phyloP scores from a whole-genome alignment of 768 basidiomycete genomes.

The Tephrocybe sp. region DNA sequence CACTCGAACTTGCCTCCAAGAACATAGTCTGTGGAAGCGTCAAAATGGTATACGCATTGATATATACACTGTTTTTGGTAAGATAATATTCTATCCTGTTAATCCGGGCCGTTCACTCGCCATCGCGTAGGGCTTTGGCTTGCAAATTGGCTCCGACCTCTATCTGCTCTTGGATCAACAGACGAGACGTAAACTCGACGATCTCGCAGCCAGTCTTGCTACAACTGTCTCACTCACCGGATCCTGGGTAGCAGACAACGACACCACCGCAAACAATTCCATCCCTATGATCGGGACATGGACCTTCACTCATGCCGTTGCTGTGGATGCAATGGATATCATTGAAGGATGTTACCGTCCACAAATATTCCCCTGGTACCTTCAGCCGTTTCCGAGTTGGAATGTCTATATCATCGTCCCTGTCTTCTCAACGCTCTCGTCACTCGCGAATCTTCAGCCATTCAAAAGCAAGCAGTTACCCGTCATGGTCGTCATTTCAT shows the following conservation, averaged over 20 bases:
- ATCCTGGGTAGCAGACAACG: conserved; percentile 64
- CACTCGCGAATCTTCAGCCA: conserved; percentile 78
- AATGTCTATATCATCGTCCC: conserved; percentile 77
- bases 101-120: neutral
- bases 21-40: conserved; percentile 85
- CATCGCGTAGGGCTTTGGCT: conserved; percentile 62
- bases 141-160: conserved; percentile 83
- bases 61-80: conserved; percentile 79
- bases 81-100: neutral
- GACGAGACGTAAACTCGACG: conserved; percentile 52
- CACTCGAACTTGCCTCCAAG: conserved; percentile 81
- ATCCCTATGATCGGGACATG: conserved; percentile 60
- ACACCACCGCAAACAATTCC: conserved; percentile 35
- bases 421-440: conserved; percentile 67
- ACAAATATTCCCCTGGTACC: conserved; percentile 65
- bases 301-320: conserved; percentile 59
- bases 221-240: conserved; percentile 58
- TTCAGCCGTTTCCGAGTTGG: conserved; percentile 83
- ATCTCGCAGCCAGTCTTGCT: conserved; percentile 51
- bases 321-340: conserved; percentile 46
- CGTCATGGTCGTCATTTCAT: conserved; percentile 86
- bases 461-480: conserved; percentile 67
- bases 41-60: conserved; percentile 88
- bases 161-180: conserved; percentile 69
- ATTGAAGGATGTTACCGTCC: conserved; percentile 73